These are phyloP conservation scores for Tricholoma matsutake DNA, from an alignment of 768 basidiomycete genomes.

Conservation along the genomic window DNA sequence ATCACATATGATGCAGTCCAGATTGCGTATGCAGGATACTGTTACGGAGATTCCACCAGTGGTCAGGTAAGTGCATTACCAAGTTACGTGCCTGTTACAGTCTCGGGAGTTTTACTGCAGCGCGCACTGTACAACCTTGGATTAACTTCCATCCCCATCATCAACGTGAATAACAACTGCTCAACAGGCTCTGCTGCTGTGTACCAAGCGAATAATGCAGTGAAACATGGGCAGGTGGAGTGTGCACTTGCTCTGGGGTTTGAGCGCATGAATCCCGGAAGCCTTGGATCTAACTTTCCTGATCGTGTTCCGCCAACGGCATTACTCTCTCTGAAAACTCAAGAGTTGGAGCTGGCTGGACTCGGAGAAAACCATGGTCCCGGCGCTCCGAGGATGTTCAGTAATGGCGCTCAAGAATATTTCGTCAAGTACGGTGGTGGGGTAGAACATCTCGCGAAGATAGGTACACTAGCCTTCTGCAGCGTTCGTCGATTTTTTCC, in stretches of 20 bases:
- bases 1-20: constrained; percentile 77
- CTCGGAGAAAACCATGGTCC: constrained; percentile 68
- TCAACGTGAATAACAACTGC: constrained; percentile 88
- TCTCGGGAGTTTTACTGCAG: constrained; percentile 29
- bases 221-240: constrained; percentile 67
- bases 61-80: constrained; percentile 52
- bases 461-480: constrained; percentile 44
- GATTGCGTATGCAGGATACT: constrained; percentile 73
- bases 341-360: constrained; percentile 46
- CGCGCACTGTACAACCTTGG: constrained; percentile 81
- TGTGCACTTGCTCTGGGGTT: constrained; percentile 84
- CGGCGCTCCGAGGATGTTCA: constrained; percentile 69
- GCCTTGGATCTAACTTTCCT: constrained; percentile 63
- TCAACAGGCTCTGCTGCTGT: constrained; percentile 80
- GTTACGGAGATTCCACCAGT: constrained; percentile 76
- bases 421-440: constrained; percentile 69
- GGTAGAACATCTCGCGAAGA: constrained; percentile 68
- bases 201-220: constrained; percentile 66
- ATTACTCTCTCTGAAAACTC: constrained; percentile 40
- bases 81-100: background rate
- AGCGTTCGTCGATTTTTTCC: background rate
- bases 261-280: constrained; percentile 79
- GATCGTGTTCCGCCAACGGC: constrained; percentile 48
- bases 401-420: constrained; percentile 75
- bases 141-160: constrained; percentile 78